Conservation (phyloP, 2,329 filamentous ascomycete genomes). For the Claviceps humidiphila region DNA sequence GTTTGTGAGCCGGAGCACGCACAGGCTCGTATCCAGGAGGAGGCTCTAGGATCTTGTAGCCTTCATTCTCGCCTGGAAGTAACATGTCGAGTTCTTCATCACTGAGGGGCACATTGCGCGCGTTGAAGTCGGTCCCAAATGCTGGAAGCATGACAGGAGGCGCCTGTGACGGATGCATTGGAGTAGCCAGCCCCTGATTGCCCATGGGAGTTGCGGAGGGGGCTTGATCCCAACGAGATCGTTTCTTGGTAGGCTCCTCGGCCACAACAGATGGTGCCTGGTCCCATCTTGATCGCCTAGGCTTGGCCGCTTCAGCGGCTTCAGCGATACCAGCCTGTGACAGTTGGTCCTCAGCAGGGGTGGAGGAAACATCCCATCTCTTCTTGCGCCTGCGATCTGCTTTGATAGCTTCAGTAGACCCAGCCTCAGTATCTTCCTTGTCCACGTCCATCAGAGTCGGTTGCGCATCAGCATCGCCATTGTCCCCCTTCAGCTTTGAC, state of each 20-base stretch:
- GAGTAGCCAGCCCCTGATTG: constrained; percentile 61
- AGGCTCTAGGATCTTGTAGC: constrained; percentile 82
- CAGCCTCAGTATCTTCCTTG: constrained; percentile 61
- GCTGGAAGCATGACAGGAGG: constrained; percentile 34
- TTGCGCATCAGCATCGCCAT: constrained; percentile 50
- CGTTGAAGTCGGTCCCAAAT: constrained; percentile 65
- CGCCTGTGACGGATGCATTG: constrained; percentile 58
- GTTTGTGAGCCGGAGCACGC: constrained; percentile 60
- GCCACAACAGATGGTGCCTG: constrained; percentile 52
- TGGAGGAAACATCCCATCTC: constrained; percentile 75
- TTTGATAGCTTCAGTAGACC: constrained; percentile 48
- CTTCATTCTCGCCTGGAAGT: constrained; percentile 75
- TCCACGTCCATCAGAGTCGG: constrained; percentile 63
- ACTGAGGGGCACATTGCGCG: constrained; percentile 67
- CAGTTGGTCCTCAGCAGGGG: constrained; percentile 38
- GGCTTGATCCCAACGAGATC: constrained; percentile 86
- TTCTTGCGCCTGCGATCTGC: constrained; percentile 75
- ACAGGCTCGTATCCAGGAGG: constrained; percentile 86
- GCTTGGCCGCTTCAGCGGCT: constrained; percentile 44
- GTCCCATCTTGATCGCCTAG: constrained; percentile 79
- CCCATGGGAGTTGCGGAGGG: constrained; percentile 67
- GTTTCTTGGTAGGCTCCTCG: constrained; percentile 53
- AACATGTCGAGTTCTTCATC: constrained; percentile 91
- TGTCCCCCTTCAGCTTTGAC: constrained; percentile 51
- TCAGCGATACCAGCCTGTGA: constrained; percentile 32